phyloP scores from a whole-genome alignment of 805 yeast species.

The Cyberlindnera americana region DNA sequence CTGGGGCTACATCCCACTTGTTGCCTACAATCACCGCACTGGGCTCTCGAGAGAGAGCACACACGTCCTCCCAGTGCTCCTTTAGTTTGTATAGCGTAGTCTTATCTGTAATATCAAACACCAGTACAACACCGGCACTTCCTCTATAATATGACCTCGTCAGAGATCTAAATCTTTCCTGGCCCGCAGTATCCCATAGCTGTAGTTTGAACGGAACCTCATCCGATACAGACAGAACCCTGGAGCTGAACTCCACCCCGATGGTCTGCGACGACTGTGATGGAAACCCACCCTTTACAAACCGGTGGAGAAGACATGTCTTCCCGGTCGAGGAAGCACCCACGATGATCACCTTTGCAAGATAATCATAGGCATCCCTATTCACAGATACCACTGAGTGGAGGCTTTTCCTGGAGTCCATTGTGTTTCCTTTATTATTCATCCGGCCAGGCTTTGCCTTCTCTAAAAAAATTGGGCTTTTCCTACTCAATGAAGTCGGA shows the following conservation, averaged over 20 bases:
- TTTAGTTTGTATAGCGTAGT: conserved; percentile 27
- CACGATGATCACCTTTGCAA: conserved; percentile 39
- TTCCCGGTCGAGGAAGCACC: conserved; percentile 44
- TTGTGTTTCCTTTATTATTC: too few species aligned
- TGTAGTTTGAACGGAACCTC: conserved; percentile 27
- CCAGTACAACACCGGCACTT: conserved; percentile 35
- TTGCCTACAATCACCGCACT: conserved; percentile 34
- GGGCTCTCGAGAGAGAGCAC: conserved; percentile 27
- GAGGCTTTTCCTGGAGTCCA: conserved; percentile 3
- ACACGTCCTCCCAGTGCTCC: conserved; percentile 31
- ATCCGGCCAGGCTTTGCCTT: too few species aligned
- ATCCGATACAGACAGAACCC: conserved; percentile 13
- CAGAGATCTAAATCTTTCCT: conserved; percentile 35
- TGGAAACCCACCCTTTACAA: conserved; percentile 27
- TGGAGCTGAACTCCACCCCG: conserved; percentile 39
- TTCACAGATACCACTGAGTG: conserved; percentile 7
- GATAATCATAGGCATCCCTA: conserved; percentile 30
- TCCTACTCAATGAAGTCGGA: too few species aligned
- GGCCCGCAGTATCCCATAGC: conserved; percentile 38
- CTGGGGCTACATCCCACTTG: conserved; percentile 28
- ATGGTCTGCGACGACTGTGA: conserved; percentile 32
- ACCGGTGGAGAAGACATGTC: conserved; percentile 39
- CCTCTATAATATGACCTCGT: conserved; percentile 38
- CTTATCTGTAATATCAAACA: conserved; percentile 31
- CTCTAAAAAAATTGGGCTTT: too few species aligned